Base-by-base conservation (phyloP, 2,329 filamentous ascomycete species). In the Penicillium sp. region DNA sequence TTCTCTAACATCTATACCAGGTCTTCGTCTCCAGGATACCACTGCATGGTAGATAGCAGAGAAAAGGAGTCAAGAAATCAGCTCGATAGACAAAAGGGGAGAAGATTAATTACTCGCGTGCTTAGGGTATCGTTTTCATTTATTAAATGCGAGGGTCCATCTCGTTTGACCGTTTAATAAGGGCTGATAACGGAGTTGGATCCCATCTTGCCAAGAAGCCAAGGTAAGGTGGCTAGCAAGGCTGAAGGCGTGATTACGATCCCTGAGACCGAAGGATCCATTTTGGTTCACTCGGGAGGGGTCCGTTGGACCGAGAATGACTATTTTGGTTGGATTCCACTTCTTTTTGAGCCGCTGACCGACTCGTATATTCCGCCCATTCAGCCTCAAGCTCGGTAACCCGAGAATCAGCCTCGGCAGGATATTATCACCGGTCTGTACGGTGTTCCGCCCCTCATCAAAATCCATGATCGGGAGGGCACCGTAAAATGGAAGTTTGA, bases 381-480 rank as follows among this genome's bases (percentile, higher is more conserved):
- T 33, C 67, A 67, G 38, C 67, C 67, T 5, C 68, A 70, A 57
- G 58, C 59, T 45, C 63, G 65, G n/a, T 47, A 69, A 33, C 62
- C 67, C 37, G 56, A 59, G 38, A 53, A 69, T 38, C 57, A 54
- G 19, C 63, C 60, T 5, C 69, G 65, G 68, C 56, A 68, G 7
- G 58, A 65, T 3, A 70, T 69, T 37, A 67, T 70, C 59, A 68
- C 65, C 13, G 67, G 67, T 2, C 42, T 65, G 1, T 70, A 70
- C 30, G 64, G 65, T 12, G 54, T 59, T 3, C 68, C 67, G 2
- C 64, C 68, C 7, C 26, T 68, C 22, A 45, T 67, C 8, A 70
- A 69, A 50, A 63, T 70, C 24, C 68, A 70, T 44, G 63, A 70
- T 47, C 62, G 68, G 15, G 26, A 63, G 24, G 68, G 68, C 8